These are phyloP conservation scores for Boletus rubropictus DNA, from an alignment of 768 basidiomycete genomes.

Conservation along the genomic window DNA sequence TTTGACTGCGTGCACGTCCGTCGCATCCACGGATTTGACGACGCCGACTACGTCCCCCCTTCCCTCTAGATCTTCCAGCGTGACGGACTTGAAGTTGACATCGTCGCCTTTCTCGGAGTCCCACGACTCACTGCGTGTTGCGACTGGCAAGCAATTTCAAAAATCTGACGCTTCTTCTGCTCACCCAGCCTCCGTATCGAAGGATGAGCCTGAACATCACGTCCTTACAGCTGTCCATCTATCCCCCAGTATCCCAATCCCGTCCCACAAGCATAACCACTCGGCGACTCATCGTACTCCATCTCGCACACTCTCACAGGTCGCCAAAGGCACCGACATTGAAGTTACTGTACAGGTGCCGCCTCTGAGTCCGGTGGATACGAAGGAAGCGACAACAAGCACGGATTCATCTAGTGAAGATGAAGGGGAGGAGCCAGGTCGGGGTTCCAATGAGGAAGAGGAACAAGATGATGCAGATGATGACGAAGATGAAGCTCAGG, in stretches of 20 bases:
- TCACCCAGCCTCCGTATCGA: neutral
- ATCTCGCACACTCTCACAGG: conserved; percentile 6
- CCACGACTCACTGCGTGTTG: neutral
- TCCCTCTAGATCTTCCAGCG: conserved; percentile 20
- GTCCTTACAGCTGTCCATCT: conserved; percentile 24
- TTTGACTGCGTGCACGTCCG: conserved; percentile 18
- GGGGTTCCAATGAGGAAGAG: conserved; percentile 10
- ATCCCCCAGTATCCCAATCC: conserved; percentile 13
- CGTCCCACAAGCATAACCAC: conserved; percentile 5
- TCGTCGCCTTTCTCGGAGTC: conserved; percentile 3
- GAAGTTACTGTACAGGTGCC: neutral
- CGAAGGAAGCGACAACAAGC: conserved; percentile 6
- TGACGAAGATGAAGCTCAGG: conserved; percentile 16
- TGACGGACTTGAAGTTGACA: conserved; percentile 11
- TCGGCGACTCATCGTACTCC: neutral
- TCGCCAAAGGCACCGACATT: conserved; percentile 3
- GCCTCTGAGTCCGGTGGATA: conserved; percentile 8
- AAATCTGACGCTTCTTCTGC: neutral
- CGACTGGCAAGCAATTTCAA: neutral
- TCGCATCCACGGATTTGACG: conserved; percentile 13
- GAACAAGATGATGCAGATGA: conserved; percentile 17
- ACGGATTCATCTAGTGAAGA: conserved; percentile 11
- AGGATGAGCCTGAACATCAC: conserved; percentile 19
- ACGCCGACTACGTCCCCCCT: conserved; percentile 18
- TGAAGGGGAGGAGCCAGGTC: conserved; percentile 7